phyloP scores from a whole-genome alignment of 1,284 basidiomycete genomes.

The Trichosporon sp. region DNA sequence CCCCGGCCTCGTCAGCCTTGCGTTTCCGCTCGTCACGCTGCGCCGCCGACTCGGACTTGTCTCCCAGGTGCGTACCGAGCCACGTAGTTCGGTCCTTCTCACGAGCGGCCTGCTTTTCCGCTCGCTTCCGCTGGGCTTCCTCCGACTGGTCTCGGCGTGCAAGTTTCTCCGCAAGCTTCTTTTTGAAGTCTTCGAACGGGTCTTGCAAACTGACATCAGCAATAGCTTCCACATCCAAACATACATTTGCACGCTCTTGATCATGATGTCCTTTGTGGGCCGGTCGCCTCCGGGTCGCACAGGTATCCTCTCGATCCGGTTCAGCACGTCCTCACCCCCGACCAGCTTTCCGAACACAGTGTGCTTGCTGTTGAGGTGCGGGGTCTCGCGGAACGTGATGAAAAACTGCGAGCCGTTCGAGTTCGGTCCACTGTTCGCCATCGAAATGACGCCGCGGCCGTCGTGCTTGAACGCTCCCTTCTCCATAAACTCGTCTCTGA shows the following conservation, averaged over 20 bases:
- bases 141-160: slow-evolving; percentile 51
- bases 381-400: slow-evolving; percentile 77
- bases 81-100: slow-evolving; percentile 59
- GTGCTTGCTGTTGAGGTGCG: slow-evolving; percentile 68
- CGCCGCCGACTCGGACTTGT: slow-evolving; percentile 45
- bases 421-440: slow-evolving; percentile 84
- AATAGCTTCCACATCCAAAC: neutral
- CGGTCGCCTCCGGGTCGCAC: slow-evolving; percentile 81
- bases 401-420: slow-evolving; percentile 79
- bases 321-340: slow-evolving; percentile 86
- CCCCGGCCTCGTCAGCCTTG: slow-evolving; percentile 46
- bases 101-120: slow-evolving; percentile 51
- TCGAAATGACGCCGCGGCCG: slow-evolving; percentile 72
- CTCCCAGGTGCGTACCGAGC: slow-evolving; percentile 57
- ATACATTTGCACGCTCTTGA: slow-evolving; percentile 53
- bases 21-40: slow-evolving; percentile 44
- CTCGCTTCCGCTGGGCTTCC: slow-evolving; percentile 49
- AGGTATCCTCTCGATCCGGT: slow-evolving; percentile 77
- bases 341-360: slow-evolving; percentile 97
- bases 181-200: slow-evolving; percentile 59
- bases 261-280: slow-evolving; percentile 76
- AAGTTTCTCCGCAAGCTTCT: slow-evolving; percentile 52
- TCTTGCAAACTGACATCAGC: slow-evolving; percentile 54
- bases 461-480: slow-evolving; percentile 86
- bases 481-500: slow-evolving; percentile 86